Evolutionary conservation across 2,329 filamentous ascomycete species (phyloP).

Genomic region (Calonectria hongkongensis): DNA sequence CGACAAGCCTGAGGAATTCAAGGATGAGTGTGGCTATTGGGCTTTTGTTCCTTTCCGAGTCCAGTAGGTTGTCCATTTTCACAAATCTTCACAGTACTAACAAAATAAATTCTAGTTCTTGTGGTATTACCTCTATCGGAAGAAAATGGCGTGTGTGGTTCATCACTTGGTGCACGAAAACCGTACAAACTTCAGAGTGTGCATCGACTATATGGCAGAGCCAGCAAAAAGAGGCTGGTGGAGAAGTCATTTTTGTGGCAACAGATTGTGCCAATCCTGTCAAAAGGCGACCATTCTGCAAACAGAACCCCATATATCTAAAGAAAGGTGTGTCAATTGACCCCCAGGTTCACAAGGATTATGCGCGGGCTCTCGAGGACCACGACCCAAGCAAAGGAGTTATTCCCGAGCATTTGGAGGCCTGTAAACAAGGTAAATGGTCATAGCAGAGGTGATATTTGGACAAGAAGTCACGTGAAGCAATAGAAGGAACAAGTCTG

Average conservation of each 20-base stretch:
- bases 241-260: conserved; percentile 30
- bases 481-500: too few relatives aligned
- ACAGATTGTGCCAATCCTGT: conserved; percentile 9
- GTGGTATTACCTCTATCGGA: background rate
- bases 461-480: too few relatives aligned
- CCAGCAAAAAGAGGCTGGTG: background rate
- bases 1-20: conserved; percentile 4
- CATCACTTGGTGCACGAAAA: background rate
- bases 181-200: background rate
- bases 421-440: background rate
- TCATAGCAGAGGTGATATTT: background rate
- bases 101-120: background rate
- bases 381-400: background rate
- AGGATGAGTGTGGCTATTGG: conserved; percentile 27
- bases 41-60: conserved; percentile 28
- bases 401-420: background rate
- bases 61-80: background rate
- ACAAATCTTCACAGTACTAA: background rate
- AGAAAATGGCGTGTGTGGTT: background rate
- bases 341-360: background rate
- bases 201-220: conserved; percentile 16
- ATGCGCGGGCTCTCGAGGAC: conserved; percentile 3
- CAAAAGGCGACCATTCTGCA: conserved; percentile 26
- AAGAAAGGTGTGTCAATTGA: conserved; percentile 21
- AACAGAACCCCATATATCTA: conserved; percentile 30